Conservation (phyloP, 805 yeast genomes). For the Blastobotrys terrestris region DNA sequence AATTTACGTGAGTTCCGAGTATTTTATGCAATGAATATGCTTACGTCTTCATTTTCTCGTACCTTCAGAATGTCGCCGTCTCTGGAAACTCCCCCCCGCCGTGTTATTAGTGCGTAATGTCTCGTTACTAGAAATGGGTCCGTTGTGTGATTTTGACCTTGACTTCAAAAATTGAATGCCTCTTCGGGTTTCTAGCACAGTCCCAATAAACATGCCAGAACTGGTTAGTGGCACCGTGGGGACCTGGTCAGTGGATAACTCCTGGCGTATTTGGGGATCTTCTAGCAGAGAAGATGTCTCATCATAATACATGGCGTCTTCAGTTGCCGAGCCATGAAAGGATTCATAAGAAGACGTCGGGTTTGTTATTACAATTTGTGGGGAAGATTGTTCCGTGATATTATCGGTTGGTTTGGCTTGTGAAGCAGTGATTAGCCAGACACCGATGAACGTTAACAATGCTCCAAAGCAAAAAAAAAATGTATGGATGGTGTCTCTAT, state of each 20-base stretch:
- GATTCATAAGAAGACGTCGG: background rate
- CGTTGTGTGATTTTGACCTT: background rate
- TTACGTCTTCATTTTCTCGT: background rate
- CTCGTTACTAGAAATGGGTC: background rate
- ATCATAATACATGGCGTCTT: background rate
- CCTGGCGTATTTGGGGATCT: background rate
- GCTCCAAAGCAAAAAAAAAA: conserved; percentile 33
- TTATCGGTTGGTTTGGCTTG: background rate
- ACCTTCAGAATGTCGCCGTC: background rate
- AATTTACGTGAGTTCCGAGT: no score
- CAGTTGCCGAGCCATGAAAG: background rate
- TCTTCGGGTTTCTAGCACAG: background rate
- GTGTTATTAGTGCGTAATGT: background rate
- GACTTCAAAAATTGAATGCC: background rate
- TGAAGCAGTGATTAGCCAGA: conserved; percentile 32
- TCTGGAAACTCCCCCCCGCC: background rate
- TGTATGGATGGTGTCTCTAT: conserved; percentile 22
- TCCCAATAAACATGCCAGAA: background rate
- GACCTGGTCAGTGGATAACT: background rate
- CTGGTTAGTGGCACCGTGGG: background rate
- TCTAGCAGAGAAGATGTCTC: background rate
- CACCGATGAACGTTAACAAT: conserved; percentile 37
- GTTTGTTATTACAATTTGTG: background rate
- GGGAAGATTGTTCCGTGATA: background rate
- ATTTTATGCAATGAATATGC: no score